Base-by-base conservation (phyloP, 768 basidiomycete species). In the Hysterangium stoloniferum region DNA sequence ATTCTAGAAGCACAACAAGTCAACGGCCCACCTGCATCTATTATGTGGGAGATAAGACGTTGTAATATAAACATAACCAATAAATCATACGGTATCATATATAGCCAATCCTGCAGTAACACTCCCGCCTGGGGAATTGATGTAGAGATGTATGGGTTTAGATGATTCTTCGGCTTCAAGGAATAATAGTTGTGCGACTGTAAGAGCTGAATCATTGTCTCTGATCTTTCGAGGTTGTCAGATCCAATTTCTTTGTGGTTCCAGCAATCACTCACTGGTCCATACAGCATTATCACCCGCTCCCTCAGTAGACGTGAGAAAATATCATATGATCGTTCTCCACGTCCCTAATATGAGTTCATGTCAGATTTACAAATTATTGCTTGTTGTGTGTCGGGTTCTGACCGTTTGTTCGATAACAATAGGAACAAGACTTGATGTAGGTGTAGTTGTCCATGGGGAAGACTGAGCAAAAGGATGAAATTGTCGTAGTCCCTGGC, bases 71-170 rank as follows among this genome's bases (percentile, higher is more conserved):
- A 52, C 11, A 54, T 5, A 42, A n/a, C 27, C 19, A 33, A 32
- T 17, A 19, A 35, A 3, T 52, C 81, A 59, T 69, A 95, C 92
- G 61, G 95, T 97, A 62, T 98, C 95, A 69, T 98, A 98, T 43
- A 98, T 95, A 15, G 94, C 95, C 53, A 98, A 71, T 7, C 95
- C 95, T 42, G 93, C 91, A 0, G 94, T 95, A 33, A 98, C 95
- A 60, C 86, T 88, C 27, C 95, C 95, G 2, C 95, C 95, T 0
- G 95, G 95, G 6, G 89, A 93, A 67, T 97, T 97, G 58, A 98
- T 95, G 66, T 98, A 98, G 9, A 98, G 69, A 60, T 95, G 93
- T 49, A 98, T 96, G 3, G 95, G 95, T 63, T 91, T 90, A 7
- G 83, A 80, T 0, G 92, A 81, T 57, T 97, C 93, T 65, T 95